Evolutionary conservation across 805 yeast species (phyloP), one percentile per base, ranked within the genome.

Genomic region (Lachancea cidri): DNA sequence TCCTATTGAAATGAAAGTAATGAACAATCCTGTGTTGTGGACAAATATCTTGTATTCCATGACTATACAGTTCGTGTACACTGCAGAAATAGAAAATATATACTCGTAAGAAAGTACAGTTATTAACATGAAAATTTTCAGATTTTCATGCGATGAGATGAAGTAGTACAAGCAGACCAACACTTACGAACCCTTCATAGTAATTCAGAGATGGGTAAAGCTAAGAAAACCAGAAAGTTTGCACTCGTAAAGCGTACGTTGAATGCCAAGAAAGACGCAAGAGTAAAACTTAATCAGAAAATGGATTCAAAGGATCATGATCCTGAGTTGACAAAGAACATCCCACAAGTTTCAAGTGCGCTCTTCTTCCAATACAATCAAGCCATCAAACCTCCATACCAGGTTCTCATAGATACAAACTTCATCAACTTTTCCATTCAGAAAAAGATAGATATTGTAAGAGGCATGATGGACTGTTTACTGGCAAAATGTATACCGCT

Each of bases 331-430:
- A 81, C 84, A 2, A 74, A 74, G 57, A 77, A 74, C 34, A 74
- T 84, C 13, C 98, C 98, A 2, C 98, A 93, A 65, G 96, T 93
- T 1, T 88, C 97, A 1, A 85, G 95, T 41, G 94, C 98, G 0
- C 72, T 93, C 33, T 93, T 93, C 64, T 93, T 93, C 72, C 96
- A 91, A 62, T 91, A 79, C 62, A 93, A 93, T 61, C 83, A 81
- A 60, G 87, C 97, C 14, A 86, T 93, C 50, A 87, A 86, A 62
- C 98, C 98, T n/a, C 98, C 98, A 34, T 93, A 93, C 58, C 98
- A 93, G 62, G 91, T 93, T 4, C 73, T 93, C 15, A 81, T 93
- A 38, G 98, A 93, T 78, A 93, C 98, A 20, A 93, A 93, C 71
- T 93, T 93, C 66, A 86, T 93, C 65, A 93, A 93, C 70, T 89